Evolutionary conservation across 2,329 filamentous ascomycete genomes (phyloP).

Genomic region (Stachybotrys chlorohalonatus): DNA sequence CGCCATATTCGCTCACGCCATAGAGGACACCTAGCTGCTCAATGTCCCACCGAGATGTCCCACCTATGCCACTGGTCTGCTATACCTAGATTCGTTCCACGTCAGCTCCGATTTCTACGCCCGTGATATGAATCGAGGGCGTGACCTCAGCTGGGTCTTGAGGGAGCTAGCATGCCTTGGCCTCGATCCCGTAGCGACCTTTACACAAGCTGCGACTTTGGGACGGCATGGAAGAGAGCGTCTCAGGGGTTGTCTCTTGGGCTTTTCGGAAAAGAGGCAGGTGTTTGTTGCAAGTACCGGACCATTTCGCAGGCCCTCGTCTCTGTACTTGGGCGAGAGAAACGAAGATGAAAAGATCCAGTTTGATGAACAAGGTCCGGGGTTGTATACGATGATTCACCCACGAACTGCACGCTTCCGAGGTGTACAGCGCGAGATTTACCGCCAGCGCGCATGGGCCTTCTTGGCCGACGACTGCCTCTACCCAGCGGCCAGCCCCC

Average conservation of each 20-base stretch:
- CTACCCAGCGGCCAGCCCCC: background rate
- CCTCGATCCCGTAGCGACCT: background rate
- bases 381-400: background rate
- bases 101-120: background rate
- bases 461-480: background rate
- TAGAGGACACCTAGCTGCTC: background rate
- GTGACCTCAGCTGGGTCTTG: background rate
- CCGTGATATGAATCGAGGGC: background rate
- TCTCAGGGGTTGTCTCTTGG: background rate
- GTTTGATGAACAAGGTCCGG: background rate
- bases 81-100: background rate
- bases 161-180: background rate
- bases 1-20: conserved; percentile 1
- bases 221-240: background rate
- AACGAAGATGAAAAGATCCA: background rate
- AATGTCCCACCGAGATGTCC: background rate
- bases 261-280: background rate
- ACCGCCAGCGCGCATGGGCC: background rate
- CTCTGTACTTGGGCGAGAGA: background rate
- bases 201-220: background rate
- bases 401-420: background rate
- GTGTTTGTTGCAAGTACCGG: conserved; percentile 1
- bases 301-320: conserved; percentile 14
- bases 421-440: background rate
- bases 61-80: background rate